These are phyloP conservation scores for Hymenotorrendiella dingleyae DNA, from an alignment of 2,329 filamentous ascomycete species.

Conservation along the genomic window DNA sequence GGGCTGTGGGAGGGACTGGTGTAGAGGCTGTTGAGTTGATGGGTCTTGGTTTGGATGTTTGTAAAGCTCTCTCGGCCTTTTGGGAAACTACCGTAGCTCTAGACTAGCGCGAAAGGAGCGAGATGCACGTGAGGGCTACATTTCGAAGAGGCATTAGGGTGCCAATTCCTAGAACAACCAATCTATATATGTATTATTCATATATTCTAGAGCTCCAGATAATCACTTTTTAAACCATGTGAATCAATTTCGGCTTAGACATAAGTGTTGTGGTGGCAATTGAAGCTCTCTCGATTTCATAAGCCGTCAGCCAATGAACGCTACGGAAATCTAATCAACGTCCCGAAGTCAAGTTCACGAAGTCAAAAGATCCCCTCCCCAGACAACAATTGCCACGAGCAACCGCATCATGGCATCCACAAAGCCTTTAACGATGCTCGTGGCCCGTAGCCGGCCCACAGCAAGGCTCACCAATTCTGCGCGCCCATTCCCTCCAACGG, in stretches of 20 bases:
- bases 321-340: conserved; percentile 12
- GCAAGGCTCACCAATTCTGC: conserved; percentile 22
- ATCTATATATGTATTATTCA: no score
- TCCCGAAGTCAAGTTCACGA: conserved; percentile 13
- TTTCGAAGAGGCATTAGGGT: no score
- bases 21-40: conserved; percentile 9
- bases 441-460: conserved; percentile 29
- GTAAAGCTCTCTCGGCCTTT: conserved; percentile 11
- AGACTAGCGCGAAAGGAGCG: no score
- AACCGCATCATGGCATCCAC: conserved; percentile 31
- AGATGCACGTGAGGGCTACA: no score
- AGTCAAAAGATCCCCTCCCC: conserved; percentile 12
- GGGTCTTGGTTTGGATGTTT: conserved; percentile 11
- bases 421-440: conserved; percentile 33
- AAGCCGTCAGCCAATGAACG: conserved; percentile 24
- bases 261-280: conserved; percentile 14
- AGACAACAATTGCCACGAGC: conserved; percentile 27
- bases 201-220: no score
- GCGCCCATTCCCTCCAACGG: conserved; percentile 20
- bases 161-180: no score
- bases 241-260: no score
- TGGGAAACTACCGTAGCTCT: no score
- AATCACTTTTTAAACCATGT: no score
- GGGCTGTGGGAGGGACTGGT: conserved; percentile 17
- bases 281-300: conserved; percentile 15